These are phyloP conservation scores for Diplocarpon rosae DNA, from an alignment of 2,329 filamentous ascomycete species.

Conservation along the genomic window DNA sequence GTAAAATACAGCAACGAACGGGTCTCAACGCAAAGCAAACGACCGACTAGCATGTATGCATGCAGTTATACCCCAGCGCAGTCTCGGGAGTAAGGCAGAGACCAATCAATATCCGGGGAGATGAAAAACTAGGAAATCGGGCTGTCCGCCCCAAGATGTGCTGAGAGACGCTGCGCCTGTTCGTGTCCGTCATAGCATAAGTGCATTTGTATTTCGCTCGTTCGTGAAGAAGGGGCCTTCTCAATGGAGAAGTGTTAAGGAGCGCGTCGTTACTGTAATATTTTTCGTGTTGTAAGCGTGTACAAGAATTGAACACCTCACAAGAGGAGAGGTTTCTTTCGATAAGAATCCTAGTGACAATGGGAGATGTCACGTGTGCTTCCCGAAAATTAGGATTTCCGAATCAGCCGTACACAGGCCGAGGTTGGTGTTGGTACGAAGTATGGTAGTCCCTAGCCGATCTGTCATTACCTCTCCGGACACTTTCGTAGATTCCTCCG, in stretches of 20 bases:
- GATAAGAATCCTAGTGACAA: neutral
- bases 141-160: neutral
- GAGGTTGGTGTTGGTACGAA: neutral
- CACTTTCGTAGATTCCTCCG: conserved; percentile 2
- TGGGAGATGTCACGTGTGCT: neutral
- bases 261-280: conserved; percentile 6
- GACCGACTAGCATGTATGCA: conserved; percentile 3
- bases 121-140: neutral
- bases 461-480: conserved; percentile 2
- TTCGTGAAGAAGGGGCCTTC: conserved; percentile 1
- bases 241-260: conserved; percentile 2
- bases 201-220: conserved; percentile 3
- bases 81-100: neutral
- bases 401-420: neutral
- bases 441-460: conserved; percentile 6
- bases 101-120: neutral
- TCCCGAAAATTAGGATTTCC: neutral
- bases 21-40: neutral
- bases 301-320: conserved; percentile 7
- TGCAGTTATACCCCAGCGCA: neutral
- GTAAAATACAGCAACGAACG: conserved; percentile 6
- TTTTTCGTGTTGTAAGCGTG: conserved; percentile 5
- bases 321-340: neutral
- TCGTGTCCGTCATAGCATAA: conserved; percentile 2
- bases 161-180: conserved; percentile 1